A percentile compares a stretch with the other conserved stretches of the same genome.
These are phyloP conservation scores for Hirsutella minnesotensis DNA, from an alignment of 2,329 filamentous ascomycete genomes.

Conservation along the genomic window DNA sequence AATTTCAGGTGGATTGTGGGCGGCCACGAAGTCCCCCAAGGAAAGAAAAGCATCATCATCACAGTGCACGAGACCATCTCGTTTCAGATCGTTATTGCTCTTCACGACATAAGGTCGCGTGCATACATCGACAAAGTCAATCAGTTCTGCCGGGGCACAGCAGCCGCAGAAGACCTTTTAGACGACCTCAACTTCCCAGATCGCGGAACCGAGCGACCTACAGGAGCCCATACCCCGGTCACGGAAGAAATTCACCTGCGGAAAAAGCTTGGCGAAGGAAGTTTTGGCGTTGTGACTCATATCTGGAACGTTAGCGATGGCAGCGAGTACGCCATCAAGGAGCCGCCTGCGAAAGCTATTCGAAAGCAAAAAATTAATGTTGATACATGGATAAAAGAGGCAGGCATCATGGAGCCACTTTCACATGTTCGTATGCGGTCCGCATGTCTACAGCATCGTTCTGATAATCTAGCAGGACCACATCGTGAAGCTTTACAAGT, in stretches of 20 bases:
- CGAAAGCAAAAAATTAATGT: not conserved
- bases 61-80: not conserved
- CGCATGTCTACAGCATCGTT: not conserved
- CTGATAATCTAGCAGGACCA: slow-evolving; percentile 5
- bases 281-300: slow-evolving; percentile 9
- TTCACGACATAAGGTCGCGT: slow-evolving; percentile 4
- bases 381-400: slow-evolving; percentile 10
- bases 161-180: slow-evolving; percentile 6
- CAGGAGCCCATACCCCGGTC: slow-evolving; percentile 6
- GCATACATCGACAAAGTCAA: slow-evolving; percentile 10
- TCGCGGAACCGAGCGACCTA: slow-evolving; percentile 1
- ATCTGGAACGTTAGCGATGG: slow-evolving; percentile 13
- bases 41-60: slow-evolving; percentile 5
- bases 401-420: slow-evolving; percentile 10
- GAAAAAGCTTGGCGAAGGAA: slow-evolving; percentile 8
- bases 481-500: slow-evolving; percentile 4
- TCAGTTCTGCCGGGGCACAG: slow-evolving; percentile 8
- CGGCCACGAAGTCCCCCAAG: slow-evolving; percentile 4
- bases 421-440: slow-evolving; percentile 8
- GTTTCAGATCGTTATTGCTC: slow-evolving; percentile 5
- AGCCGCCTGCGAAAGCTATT: slow-evolving; percentile 4
- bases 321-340: slow-evolving; percentile 10
- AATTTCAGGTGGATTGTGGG: slow-evolving; percentile 13
- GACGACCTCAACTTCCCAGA: slow-evolving; percentile 4
- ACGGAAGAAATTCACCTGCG: slow-evolving; percentile 5